A percentile compares a stretch with the other conserved stretches of the same genome.
phyloP scores from a whole-genome alignment of 495 filamentous ascomycete genomes.

The Sporormia fimetaria region DNA sequence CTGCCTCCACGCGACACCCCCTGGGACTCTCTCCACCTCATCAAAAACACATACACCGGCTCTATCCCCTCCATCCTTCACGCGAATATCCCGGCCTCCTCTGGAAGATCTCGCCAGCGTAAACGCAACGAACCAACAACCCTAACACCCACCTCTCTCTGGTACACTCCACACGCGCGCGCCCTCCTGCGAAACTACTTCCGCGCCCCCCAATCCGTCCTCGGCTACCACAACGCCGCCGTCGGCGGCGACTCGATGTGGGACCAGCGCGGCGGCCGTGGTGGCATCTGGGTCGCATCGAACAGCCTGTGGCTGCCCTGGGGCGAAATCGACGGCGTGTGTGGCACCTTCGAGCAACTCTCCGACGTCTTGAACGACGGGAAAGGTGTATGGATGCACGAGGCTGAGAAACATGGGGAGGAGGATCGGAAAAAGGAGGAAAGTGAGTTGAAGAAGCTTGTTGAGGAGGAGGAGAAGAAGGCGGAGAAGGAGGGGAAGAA shows the following conservation, averaged over 20 bases:
- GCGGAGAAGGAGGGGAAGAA: conserved; percentile 34
- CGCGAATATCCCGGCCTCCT: conserved; percentile 3
- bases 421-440: conserved; percentile 2
- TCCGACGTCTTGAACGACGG: conserved; percentile 38
- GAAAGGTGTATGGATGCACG: conserved; percentile 24
- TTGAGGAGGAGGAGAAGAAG: conserved; percentile 38
- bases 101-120: neutral
- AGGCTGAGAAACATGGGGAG: conserved; percentile 12
- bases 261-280: conserved; percentile 44
- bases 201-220: conserved; percentile 35
- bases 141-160: neutral
- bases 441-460: conserved; percentile 5
- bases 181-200: conserved; percentile 22
- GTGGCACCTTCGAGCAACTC: conserved; percentile 36
- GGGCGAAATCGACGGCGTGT: conserved; percentile 38
- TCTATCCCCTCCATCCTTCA: conserved; percentile 18
- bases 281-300: conserved; percentile 50
- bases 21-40: conserved; percentile 13
- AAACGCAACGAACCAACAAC: neutral
- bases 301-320: conserved; percentile 42
- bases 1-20: conserved; percentile 14
- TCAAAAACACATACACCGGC: conserved; percentile 21
- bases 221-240: conserved; percentile 37
- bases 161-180: conserved; percentile 19
- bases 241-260: conserved; percentile 43